Conservation (phyloP, 768 basidiomycete genomes). For the Leccinum truebloodii region DNA sequence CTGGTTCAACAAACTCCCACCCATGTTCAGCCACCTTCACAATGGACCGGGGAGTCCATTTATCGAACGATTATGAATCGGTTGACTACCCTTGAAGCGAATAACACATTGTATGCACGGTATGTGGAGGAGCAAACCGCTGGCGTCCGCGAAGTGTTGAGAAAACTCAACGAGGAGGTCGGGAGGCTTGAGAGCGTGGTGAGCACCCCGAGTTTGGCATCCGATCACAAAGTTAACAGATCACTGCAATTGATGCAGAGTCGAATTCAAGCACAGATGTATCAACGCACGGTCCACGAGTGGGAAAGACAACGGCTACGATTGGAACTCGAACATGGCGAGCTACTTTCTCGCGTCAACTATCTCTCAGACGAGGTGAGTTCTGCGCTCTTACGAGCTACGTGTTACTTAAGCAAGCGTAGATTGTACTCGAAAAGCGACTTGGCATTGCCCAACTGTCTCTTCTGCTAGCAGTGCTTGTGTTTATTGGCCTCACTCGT, state of each 20-base stretch:
- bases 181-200: constrained; percentile 76
- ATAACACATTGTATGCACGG: constrained; percentile 78
- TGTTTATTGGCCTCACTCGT: constrained; percentile 86
- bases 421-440: constrained; percentile 89
- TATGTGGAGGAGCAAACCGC: constrained; percentile 91
- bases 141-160: constrained; percentile 72
- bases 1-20: constrained; percentile 5
- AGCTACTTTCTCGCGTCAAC: constrained; percentile 69
- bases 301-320: constrained; percentile 67
- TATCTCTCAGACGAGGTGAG: constrained; percentile 79
- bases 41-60: constrained; percentile 76
- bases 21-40: constrained; percentile 9
- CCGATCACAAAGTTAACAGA: not conserved
- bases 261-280: constrained; percentile 67
- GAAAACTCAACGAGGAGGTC: constrained; percentile 74
- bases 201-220: constrained; percentile 31
- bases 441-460: constrained; percentile 87
- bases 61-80: constrained; percentile 97
- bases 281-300: constrained; percentile 63
- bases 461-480: constrained; percentile 76
- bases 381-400: not conserved
- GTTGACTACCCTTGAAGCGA: constrained; percentile 79
- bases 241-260: constrained; percentile 42
- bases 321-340: constrained; percentile 69
- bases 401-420: constrained; percentile 2